A percentile compares a stretch with the other conserved stretches of the same genome.
Evolutionary conservation across 2,329 filamentous ascomycete species (phyloP).

Genomic region (Myriosclerotinia curreyana): DNA sequence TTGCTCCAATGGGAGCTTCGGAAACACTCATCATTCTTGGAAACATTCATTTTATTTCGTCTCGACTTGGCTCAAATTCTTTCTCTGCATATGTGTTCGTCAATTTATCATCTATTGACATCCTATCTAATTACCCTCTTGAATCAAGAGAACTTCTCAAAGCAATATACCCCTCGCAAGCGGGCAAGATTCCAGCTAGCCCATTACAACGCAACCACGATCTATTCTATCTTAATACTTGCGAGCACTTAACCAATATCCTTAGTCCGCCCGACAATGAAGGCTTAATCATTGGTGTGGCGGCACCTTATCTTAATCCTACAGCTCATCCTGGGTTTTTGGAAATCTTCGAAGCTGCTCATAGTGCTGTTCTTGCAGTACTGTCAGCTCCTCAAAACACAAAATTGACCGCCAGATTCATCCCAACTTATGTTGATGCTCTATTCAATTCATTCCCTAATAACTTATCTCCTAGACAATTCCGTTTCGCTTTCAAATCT

Average conservation of each 20-base stretch:
- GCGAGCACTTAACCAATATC: slow-evolving; percentile 64
- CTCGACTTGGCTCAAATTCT: slow-evolving; percentile 59
- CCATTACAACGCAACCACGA: slow-evolving; percentile 64
- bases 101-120: slow-evolving; percentile 65
- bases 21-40: slow-evolving; percentile 62
- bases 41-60: slow-evolving; percentile 66
- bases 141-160: slow-evolving; percentile 57
- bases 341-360: slow-evolving; percentile 69
- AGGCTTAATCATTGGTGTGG: slow-evolving; percentile 57
- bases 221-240: slow-evolving; percentile 70
- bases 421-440: slow-evolving; percentile 67
- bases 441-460: slow-evolving; percentile 65
- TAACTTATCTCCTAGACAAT: slow-evolving; percentile 65
- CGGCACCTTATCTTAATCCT: slow-evolving; percentile 60
- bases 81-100: slow-evolving; percentile 71
- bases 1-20: slow-evolving; percentile 57
- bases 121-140: slow-evolving; percentile 59
- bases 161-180: slow-evolving; percentile 34
- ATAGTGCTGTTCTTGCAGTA: slow-evolving; percentile 66
- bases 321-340: slow-evolving; percentile 47
- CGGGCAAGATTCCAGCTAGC: slow-evolving; percentile 58
- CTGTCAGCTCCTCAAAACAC: slow-evolving; percentile 64
- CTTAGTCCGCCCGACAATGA: slow-evolving; percentile 56
- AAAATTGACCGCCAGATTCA: slow-evolving; percentile 56
- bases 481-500: slow-evolving; percentile 67